Percentiles rank a stretch among this genome's conserved stretches.
These are phyloP conservation scores for Uronychia binucleata DNA, from an alignment of 73 alveolate genomes.

Conservation along the genomic window DNA sequence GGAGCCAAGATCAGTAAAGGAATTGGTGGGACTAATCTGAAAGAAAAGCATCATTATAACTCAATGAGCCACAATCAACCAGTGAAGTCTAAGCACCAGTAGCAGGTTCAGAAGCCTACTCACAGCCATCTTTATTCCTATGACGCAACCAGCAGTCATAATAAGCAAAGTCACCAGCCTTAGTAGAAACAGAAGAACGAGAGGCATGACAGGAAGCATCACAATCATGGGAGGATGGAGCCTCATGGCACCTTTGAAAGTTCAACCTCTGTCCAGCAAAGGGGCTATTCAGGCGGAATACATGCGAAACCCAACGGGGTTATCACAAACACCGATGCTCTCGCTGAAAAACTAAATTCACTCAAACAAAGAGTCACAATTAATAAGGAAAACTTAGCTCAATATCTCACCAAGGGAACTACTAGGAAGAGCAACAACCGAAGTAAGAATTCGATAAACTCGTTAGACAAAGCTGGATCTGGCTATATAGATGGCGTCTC, in stretches of 20 bases:
- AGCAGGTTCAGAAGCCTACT: neutral
- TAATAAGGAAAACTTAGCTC: neutral
- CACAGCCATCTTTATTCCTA: neutral
- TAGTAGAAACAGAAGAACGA: too few relatives aligned
- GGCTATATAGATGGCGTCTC: neutral
- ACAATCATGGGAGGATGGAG: neutral
- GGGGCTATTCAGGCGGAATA: too few relatives aligned
- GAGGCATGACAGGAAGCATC: neutral
- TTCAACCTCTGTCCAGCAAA: neutral
- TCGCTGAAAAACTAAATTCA: neutral
- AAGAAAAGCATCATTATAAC: neutral
- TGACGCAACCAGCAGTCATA: neutral
- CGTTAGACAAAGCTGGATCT: neutral
- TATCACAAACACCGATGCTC: neutral
- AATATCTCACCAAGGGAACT: neutral
- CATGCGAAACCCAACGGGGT: too few relatives aligned
- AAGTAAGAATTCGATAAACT: neutral
- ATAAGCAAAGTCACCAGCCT: neutral
- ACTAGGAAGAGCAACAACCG: neutral
- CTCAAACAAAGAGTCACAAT: neutral
- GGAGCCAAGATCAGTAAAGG: too few relatives aligned
- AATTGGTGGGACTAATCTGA: too few relatives aligned
- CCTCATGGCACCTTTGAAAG: neutral
- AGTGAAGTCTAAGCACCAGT: neutral
- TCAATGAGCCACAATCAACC: neutral